Base-by-base conservation (phyloP, 495 filamentous ascomycete species). In the Aspergillus taichungensis region DNA sequence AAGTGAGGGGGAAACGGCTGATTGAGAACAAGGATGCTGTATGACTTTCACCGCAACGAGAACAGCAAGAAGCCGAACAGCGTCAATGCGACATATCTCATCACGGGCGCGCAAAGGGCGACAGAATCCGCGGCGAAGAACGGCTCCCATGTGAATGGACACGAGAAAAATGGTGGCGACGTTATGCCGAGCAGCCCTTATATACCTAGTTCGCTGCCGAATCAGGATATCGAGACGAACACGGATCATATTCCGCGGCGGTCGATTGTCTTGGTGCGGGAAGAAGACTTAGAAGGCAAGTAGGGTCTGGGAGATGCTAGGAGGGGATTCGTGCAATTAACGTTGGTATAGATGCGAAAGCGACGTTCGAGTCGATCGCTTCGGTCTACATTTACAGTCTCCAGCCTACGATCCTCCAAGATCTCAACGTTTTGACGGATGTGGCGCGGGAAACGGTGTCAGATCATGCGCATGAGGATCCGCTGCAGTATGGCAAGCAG, bases 331-430 rank as follows among this genome's bases (percentile, higher is more conserved):
- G 3, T n/a, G 12, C 27, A 30, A 28, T 39, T 54, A 46, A 53
- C 36, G 13, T 11, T 10, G n/a, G 7, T n/a, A 13, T 24, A 94
- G 88, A 79, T 60, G 68, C 74, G 1, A 82, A 88, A 46, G 60
- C 69, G 11, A 75, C 77, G 10, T 94, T 88, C 47, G 71, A 83
- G 32, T 70, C 78, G 14, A 78, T 95, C 45, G 71, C 69, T 0
- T 85, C 83, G 3, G 81, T 95, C 43, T 87, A 95, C 56, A 66
- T 97, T 38, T 97, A 97, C 63, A 95, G 88, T 57, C 51, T 97
- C 34, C 83, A 83, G 31, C 77, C 85, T 1, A 73, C 78, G 28
- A 69, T 77, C 3, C 62, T 88, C 7, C 82, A 87, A 62, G 87
- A 95, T 55, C 66, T 95, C 30, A 80, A 87, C 56, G 57, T 84